Evolutionary conservation across 768 basidiomycete species (phyloP).

Genomic region (Boletellus emodensis): DNA sequence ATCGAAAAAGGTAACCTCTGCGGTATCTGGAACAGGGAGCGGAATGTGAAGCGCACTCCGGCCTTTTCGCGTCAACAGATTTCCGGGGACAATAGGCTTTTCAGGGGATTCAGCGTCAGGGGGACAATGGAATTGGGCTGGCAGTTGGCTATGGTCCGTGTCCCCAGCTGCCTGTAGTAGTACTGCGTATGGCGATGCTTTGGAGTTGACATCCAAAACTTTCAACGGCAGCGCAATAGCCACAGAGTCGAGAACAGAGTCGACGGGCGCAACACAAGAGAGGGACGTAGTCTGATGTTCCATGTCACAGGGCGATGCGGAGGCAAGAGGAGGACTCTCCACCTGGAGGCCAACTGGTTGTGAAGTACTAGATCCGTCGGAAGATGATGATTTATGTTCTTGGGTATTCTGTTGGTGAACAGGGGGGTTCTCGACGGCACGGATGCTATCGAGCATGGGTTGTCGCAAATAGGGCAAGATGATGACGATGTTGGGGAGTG

Average conservation of each 20-base stretch:
- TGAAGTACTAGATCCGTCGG: not conserved
- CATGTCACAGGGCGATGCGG: not conserved
- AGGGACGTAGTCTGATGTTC: not conserved
- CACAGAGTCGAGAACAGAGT: not conserved
- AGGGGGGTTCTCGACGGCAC: not conserved
- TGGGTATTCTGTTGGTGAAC: not conserved
- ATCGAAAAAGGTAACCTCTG: constrained; percentile 18
- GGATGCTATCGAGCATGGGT: constrained; percentile 14
- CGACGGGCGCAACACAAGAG: not conserved
- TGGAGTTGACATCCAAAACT: not conserved
- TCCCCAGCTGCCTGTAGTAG: not conserved
- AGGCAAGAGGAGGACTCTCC: not conserved
- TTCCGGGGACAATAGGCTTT: not conserved
- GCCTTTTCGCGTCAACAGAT: constrained; percentile 1
- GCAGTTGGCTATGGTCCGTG: not conserved
- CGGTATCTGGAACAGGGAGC: constrained; percentile 14
- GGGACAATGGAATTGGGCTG: not conserved
- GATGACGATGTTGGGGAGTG: constrained; percentile 21
- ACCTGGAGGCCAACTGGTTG: not conserved
- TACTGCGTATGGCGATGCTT: not conserved
- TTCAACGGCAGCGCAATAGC: not conserved
- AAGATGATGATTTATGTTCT: not conserved
- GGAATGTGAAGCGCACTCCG: constrained; percentile 3
- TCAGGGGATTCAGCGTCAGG: not conserved
- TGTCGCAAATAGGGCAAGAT: constrained; percentile 24